These are phyloP conservation scores for Meyerozyma athensensis DNA, from an alignment of 1,139 yeast species.

Conservation along the genomic window DNA sequence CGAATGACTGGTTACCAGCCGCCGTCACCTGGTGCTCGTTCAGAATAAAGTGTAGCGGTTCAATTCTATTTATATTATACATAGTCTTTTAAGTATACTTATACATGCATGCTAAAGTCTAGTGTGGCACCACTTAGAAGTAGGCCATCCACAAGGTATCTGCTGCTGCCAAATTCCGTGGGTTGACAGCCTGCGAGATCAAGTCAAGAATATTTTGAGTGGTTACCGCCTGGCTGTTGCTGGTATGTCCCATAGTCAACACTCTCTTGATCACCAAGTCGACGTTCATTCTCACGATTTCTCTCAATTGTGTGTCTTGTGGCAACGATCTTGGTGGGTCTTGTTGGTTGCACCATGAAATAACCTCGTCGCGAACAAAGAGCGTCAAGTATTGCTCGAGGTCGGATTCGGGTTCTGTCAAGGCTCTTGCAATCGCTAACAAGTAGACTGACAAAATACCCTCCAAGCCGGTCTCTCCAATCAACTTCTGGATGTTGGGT, in stretches of 20 bases:
- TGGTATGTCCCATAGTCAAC: slow-evolving; percentile 70
- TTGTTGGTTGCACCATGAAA: slow-evolving; percentile 88
- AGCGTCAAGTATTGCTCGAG: slow-evolving; percentile 82
- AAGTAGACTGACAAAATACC: slow-evolving; percentile 86
- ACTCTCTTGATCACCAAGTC: slow-evolving; percentile 73
- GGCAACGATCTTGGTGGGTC: slow-evolving; percentile 62
- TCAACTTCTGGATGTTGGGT: slow-evolving; percentile 88
- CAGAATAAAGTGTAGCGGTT: too few species aligned
- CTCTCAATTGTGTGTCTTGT: slow-evolving; percentile 76
- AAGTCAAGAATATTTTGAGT: slow-evolving; percentile 89
- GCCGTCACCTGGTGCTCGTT: background rate
- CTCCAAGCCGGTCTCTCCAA: slow-evolving; percentile 90
- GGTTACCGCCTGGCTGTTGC: slow-evolving; percentile 73
- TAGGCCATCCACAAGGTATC: slow-evolving; percentile 97
- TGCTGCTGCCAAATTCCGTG: slow-evolving; percentile 87
- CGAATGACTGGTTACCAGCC: slow-evolving; percentile 15
- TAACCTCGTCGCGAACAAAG: slow-evolving; percentile 91
- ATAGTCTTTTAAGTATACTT: too few species aligned
- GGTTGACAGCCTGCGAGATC: slow-evolving; percentile 93
- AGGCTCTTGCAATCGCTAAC: slow-evolving; percentile 80
- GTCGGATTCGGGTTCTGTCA: slow-evolving; percentile 88
- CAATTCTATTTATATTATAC: too few species aligned
- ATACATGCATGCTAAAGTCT: too few species aligned
- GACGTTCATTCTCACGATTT: slow-evolving; percentile 83
- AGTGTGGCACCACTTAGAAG: too few species aligned